Evolutionary conservation across 805 yeast genomes (phyloP).

Genomic region (Yamadazyma paraphyllophila): DNA sequence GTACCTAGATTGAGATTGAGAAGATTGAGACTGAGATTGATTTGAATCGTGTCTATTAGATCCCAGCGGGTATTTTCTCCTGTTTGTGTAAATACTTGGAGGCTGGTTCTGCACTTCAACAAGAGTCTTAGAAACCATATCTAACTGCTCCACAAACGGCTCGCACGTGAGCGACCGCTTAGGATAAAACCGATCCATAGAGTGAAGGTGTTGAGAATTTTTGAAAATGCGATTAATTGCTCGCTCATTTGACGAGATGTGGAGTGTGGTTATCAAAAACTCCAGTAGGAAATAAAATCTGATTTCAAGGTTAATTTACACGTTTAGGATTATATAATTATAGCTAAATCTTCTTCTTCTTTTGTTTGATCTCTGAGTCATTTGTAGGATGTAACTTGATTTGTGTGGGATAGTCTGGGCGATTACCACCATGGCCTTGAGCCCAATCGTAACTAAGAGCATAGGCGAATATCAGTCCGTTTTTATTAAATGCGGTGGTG

Average conservation of each 20-base stretch:
- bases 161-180: conserved; percentile 25
- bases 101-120: conserved; percentile 37
- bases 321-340: neutral
- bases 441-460: conserved; percentile 96
- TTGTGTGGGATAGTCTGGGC: conserved; percentile 69
- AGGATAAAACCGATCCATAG: conserved; percentile 16
- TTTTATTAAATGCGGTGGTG: conserved; percentile 75
- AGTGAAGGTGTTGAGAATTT: conserved; percentile 1
- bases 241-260: conserved; percentile 5
- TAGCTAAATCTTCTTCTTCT: conserved; percentile 28
- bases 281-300: neutral
- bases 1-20: neutral
- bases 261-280: neutral
- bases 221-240: conserved; percentile 3
- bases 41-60: neutral
- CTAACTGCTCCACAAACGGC: conserved; percentile 35
- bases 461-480: conserved; percentile 83
- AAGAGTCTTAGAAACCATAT: conserved; percentile 28
- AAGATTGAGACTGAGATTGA: neutral
- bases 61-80: conserved; percentile 2
- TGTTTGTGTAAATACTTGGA: conserved; percentile 6
- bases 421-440: conserved; percentile 78
- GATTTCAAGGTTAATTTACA: neutral
- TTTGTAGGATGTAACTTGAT: conserved; percentile 81
- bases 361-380: conserved; percentile 80